Base-by-base conservation (phyloP, 1,284 basidiomycete species). In the Sanghuangporus weigelae region DNA sequence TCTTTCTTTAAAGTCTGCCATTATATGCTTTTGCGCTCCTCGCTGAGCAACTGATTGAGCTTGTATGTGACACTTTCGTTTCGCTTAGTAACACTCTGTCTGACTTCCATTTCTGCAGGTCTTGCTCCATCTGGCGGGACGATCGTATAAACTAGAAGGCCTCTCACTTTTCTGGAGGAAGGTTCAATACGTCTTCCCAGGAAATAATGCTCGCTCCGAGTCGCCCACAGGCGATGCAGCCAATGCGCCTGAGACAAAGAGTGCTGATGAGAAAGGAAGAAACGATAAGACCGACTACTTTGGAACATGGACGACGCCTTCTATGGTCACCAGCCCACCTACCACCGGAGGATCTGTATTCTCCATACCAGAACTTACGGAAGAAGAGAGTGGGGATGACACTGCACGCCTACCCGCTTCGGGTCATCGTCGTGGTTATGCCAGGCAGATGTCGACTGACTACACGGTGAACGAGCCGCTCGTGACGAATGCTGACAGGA, bases 1-100 rank as follows among this genome's bases (percentile, higher is more conserved):
- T 59, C 7, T 39, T 12, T 31, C 48, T 38, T 23, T 2, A 23
- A 40, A 64, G 63, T 26, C 58, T 64, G 7, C 63, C 63, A 31
- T 58, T 58, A 8, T 64, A 60, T 51, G 63, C 63, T 3, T 40
- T 59, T 8, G 60, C 60, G 26, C 51, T 65, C 0, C 16, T 62
- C 7, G n/a, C 55, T 42, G 64, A 65, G 50, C 64, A 65, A 31
- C 19, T 57, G 3, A 42, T 65, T 23, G 64, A 65, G 46, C 39
- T 64, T 10, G 64, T 65, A 55, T 21, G 64, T 64, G 7, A 6
- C 16, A 19, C 44, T 19, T 19, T 42, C n/a, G 40, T 8, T 19
- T n/a, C 21, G n/a, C 44, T 46, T 42, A n/a, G n/a, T 21, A 2
- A 1, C 12, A 5, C 1, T n/a, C 44, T 42, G 4, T 12, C 12